These are phyloP conservation scores for Aspergillus glaucus DNA, from an alignment of 2,329 filamentous ascomycete species.

Conservation along the genomic window DNA sequence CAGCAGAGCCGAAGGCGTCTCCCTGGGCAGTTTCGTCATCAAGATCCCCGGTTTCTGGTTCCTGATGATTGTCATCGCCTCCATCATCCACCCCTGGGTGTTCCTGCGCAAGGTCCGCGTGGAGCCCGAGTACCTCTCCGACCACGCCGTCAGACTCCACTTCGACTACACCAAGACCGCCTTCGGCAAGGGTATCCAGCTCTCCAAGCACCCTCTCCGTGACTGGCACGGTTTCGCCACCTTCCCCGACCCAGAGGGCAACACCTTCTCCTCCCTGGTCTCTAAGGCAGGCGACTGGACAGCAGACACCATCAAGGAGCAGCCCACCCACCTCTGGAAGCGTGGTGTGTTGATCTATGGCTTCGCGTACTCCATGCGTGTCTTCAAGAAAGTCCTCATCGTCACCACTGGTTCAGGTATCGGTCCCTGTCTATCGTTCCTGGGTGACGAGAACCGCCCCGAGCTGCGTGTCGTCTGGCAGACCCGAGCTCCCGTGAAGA, in stretches of 20 bases:
- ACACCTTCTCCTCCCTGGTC: conserved; percentile 62
- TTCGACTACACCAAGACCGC: conserved; percentile 59
- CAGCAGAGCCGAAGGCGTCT: conserved; percentile 26
- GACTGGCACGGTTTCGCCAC: conserved; percentile 75
- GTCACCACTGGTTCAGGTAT: conserved; percentile 70
- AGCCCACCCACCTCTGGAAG: conserved; percentile 59
- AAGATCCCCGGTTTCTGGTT: conserved; percentile 59
- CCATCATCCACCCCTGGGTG: conserved; percentile 67
- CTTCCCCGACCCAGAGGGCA: conserved; percentile 54
- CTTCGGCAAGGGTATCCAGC: conserved; percentile 51
- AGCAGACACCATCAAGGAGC: conserved; percentile 53
- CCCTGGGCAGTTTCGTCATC: conserved; percentile 37
- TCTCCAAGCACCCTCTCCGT: conserved; percentile 57
- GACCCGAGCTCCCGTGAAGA: conserved; percentile 54
- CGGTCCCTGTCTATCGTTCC: conserved; percentile 59
- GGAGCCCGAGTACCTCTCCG: conserved; percentile 59
- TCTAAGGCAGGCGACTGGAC: conserved; percentile 76
- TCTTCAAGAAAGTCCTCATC: conserved; percentile 61
- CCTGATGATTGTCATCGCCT: conserved; percentile 56
- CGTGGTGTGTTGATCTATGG: conserved; percentile 62
- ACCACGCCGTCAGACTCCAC: conserved; percentile 65
- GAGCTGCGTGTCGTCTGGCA: conserved; percentile 61
- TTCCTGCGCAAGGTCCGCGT: conserved; percentile 63
- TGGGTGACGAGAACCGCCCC: conserved; percentile 43
- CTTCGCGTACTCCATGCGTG: conserved; percentile 59